Evolutionary conservation across 495 filamentous ascomycete genomes (phyloP).

Genomic region (Annulohypoxylon maeteangense): DNA sequence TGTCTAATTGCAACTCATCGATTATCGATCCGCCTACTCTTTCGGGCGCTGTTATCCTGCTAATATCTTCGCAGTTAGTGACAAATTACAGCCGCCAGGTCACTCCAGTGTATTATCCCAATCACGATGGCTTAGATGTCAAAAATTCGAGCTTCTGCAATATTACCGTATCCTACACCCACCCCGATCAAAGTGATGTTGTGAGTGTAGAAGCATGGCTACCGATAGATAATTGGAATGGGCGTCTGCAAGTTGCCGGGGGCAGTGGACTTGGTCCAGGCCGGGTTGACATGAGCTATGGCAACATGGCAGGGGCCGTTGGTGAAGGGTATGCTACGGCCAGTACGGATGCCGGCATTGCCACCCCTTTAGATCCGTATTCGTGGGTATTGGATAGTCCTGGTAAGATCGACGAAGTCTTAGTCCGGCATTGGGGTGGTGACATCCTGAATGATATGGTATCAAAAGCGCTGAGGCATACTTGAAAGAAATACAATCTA

Average conservation of each 20-base stretch:
- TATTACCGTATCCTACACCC: constrained; percentile 59
- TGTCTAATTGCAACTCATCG: constrained; percentile 18
- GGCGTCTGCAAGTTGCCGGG: constrained; percentile 53
- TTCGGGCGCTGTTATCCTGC: constrained; percentile 5
- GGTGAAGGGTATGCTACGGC: constrained; percentile 48
- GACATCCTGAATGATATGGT: constrained; percentile 31
- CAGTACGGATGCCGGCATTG: constrained; percentile 46
- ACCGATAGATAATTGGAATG: constrained; percentile 54
- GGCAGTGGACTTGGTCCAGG: constrained; percentile 54
- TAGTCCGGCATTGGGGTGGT: constrained; percentile 24
- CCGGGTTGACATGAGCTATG: constrained; percentile 26
- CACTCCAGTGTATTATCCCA: constrained; percentile 29
- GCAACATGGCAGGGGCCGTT: constrained; percentile 40
- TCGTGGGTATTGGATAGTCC: constrained; percentile 21
- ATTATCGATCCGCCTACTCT: constrained; percentile 7
- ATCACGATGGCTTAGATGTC: constrained; percentile 21
- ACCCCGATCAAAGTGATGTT: constrained; percentile 51
- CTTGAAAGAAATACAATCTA: not conserved
- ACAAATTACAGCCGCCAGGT: constrained; percentile 28
- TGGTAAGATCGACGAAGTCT: constrained; percentile 20
- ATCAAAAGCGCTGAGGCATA: not conserved
- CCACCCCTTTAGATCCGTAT: constrained; percentile 26
- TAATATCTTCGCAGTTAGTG: constrained; percentile 18
- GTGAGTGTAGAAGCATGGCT: constrained; percentile 54
- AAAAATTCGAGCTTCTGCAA: constrained; percentile 54